These are phyloP conservation scores for Colletotrichum tofieldiae DNA, from an alignment of 2,329 filamentous ascomycete species.

Conservation along the genomic window DNA sequence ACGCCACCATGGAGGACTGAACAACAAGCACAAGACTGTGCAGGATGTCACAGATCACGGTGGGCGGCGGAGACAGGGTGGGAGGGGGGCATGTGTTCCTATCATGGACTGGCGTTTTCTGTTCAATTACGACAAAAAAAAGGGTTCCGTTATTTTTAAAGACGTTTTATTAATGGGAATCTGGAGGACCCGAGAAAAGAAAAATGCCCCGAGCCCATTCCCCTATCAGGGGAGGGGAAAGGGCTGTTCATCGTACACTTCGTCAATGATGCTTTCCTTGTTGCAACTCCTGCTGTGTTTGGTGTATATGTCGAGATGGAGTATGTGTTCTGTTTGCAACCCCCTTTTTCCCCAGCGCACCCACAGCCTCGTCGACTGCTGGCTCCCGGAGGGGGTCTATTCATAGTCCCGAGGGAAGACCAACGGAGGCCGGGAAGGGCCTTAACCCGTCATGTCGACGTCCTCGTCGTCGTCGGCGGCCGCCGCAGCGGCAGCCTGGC, in stretches of 20 bases:
- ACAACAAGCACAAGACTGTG: background rate
- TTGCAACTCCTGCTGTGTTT: conserved; percentile 3
- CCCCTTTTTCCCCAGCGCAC: background rate
- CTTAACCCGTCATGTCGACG: conserved; percentile 72
- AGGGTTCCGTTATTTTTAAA: conserved; percentile 5
- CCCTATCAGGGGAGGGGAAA: background rate
- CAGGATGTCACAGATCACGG: background rate
- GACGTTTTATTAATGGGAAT: conserved; percentile 4
- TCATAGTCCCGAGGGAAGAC: background rate
- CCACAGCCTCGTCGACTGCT: background rate
- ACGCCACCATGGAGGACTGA: conserved; percentile 73
- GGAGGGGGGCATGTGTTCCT: background rate
- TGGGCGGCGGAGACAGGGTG: background rate
- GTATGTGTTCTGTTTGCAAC: background rate
- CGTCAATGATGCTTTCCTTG: conserved; percentile 10
- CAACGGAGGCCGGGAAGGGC: background rate
- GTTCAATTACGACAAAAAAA: conserved; percentile 17
- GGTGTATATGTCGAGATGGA: background rate
- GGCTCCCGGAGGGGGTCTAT: background rate
- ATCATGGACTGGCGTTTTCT: conserved; percentile 37
- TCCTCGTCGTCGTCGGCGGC: conserved; percentile 62
- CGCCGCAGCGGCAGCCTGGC: conserved; percentile 57
- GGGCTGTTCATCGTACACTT: conserved; percentile 30
- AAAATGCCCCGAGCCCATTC: background rate
- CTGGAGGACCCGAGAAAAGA: background rate